Base-by-base conservation (phyloP, 2,329 filamentous ascomycete genomes). In the Mollisia scopiformis region DNA sequence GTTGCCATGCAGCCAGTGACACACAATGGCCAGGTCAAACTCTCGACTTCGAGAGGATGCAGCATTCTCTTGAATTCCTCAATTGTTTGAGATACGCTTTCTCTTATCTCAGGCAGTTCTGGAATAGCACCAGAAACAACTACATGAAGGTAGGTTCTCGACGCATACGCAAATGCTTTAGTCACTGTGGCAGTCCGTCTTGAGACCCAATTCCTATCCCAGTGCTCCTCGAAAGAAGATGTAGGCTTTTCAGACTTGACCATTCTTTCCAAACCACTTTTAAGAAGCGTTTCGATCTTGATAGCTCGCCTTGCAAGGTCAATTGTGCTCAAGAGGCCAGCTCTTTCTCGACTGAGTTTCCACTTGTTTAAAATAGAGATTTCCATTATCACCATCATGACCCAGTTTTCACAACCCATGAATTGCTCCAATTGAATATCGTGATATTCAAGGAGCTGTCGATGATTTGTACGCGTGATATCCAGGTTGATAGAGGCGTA, bases 61-160 rank as follows among this genome's bases (percentile, higher is more conserved):
- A 43, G 21, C n/a, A n/a, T n/a, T n/a, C n/a, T n/a, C n/a, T n/a
- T n/a, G n/a, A n/a, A n/a, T 23, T n/a, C 39, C 5, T n/a, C 39
- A 8, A 43, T 6, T n/a, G 39, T 43, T 19, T 13, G 21, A 6
- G 39, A 43, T 43, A 43, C 39, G 39, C 39, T 19, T 43, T 58
- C 30, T 16, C 31, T 54, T 14, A 67, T 60, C 49, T 66, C 65
- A 28, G 63, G 59, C 28, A 61, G 57, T n/a, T 67, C 55, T 11
- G 63, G 63, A 47, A 64, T 28, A 13, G 63, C 58, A 23, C 65
- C 65, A 3, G 63, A 67, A 56, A 66, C 46, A 43, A 65, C 60
- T 37, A 66, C 60, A 49, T 65, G 46, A 14, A 68, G 62, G 43
- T 68, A 68, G 19, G 57, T 57, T 10, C 62, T 41, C 30, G 64